phyloP scores from a whole-genome alignment of 2,329 filamentous ascomycete genomes.

The Colletotrichum falcatum region DNA sequence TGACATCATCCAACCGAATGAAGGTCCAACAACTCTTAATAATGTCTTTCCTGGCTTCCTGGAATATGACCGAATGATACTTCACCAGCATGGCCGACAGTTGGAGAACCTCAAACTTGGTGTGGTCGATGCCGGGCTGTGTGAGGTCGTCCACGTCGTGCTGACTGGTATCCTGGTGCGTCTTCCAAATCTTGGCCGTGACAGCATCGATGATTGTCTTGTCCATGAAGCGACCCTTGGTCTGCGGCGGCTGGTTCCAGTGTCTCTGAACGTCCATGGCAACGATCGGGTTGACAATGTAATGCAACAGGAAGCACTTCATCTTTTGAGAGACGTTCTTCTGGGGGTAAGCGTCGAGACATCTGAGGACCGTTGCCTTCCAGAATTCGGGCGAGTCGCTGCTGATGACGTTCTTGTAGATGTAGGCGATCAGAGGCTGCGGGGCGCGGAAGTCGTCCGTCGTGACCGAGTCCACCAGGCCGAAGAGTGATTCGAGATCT shows the following conservation, averaged over 20 bases:
- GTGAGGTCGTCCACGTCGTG: slow-evolving; percentile 90
- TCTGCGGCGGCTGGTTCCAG: slow-evolving; percentile 71
- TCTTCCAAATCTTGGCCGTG: slow-evolving; percentile 93
- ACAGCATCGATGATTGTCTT: slow-evolving; percentile 89
- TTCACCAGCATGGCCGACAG: slow-evolving; percentile 95
- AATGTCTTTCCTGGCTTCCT: slow-evolving; percentile 95
- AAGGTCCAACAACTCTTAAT: slow-evolving; percentile 99
- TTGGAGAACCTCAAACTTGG: slow-evolving; percentile 94
- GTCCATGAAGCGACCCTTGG: slow-evolving; percentile 80
- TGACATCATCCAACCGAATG: slow-evolving; percentile 96
- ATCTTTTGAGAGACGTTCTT: slow-evolving; percentile 85
- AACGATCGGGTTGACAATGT: slow-evolving; percentile 95
- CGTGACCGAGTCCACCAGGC: slow-evolving; percentile 85
- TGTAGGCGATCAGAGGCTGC: slow-evolving; percentile 81
- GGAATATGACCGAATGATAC: slow-evolving; percentile 87
- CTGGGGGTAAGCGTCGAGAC: slow-evolving; percentile 87
- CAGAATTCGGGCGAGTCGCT: slow-evolving; percentile 89
- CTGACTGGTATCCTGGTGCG: slow-evolving; percentile 82
- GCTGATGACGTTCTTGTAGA: slow-evolving; percentile 86
- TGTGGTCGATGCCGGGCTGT: slow-evolving; percentile 92
- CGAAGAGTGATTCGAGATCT: slow-evolving; percentile 86
- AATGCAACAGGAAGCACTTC: slow-evolving; percentile 91
- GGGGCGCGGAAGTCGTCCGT: slow-evolving; percentile 83
- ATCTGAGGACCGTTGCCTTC: slow-evolving; percentile 83
- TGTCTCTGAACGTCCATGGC: slow-evolving; percentile 95